Conservation (phyloP, 192 early-diverging fungal species). For the Podila verticillata region DNA sequence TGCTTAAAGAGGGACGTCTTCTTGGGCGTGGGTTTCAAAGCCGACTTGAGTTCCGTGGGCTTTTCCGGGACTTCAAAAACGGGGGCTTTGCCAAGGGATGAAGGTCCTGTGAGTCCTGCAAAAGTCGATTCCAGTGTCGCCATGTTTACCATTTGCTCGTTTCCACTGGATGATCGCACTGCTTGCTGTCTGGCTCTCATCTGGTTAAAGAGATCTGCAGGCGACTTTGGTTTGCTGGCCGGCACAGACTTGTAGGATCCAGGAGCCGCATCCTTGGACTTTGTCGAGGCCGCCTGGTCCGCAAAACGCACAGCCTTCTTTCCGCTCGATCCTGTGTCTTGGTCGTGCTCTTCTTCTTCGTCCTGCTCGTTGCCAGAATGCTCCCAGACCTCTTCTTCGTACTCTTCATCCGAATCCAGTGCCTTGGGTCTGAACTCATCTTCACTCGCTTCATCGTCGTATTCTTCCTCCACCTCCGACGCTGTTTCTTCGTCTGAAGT, state of each 20-base stretch:
- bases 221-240: conserved; percentile 38
- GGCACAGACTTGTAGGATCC: not conserved
- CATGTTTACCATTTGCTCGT: conserved; percentile 32
- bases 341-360: conserved; percentile 27
- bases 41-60: conserved; percentile 28
- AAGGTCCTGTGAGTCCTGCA: conserved; percentile 3
- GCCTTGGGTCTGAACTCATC: conserved; percentile 52
- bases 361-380: conserved; percentile 56
- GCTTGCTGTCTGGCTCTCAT: conserved; percentile 34
- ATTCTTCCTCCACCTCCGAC: conserved; percentile 36
- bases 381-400: conserved; percentile 53
- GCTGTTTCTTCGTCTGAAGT: conserved; percentile 52
- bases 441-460: conserved; percentile 45
- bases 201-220: conserved; percentile 40
- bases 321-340: not conserved
- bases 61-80: conserved; percentile 18
- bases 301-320: conserved; percentile 45
- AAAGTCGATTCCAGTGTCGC: conserved; percentile 31
- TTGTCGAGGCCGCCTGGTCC: conserved; percentile 26
- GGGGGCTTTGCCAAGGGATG: conserved; percentile 6
- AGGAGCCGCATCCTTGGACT: conserved; percentile 1
- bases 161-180: not conserved
- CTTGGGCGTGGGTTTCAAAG: conserved; percentile 26
- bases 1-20: conserved; percentile 37
- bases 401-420: conserved; percentile 52